phyloP scores from a whole-genome alignment of 106 monocot genomes.

The Dendrobium nobile region DNA sequence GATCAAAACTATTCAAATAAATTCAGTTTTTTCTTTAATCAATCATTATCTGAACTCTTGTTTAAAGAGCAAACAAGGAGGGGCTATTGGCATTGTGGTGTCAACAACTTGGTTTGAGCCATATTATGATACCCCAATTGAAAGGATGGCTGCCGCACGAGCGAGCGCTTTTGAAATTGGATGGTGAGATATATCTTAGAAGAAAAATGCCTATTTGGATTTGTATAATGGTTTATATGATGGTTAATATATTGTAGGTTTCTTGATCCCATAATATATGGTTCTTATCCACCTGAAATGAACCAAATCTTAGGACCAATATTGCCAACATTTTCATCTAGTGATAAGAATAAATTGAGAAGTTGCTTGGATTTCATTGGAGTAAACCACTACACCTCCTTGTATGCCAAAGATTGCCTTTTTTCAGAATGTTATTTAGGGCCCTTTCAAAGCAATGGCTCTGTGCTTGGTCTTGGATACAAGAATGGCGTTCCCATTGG shows the following conservation, averaged over 20 bases:
- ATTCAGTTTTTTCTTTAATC: too few species aligned
- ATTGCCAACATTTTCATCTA: constrained; percentile 27
- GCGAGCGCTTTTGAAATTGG: constrained; percentile 24
- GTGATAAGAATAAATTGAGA: constrained; percentile 19
- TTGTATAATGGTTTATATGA: too few species aligned
- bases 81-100: constrained; percentile 40
- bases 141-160: constrained; percentile 21
- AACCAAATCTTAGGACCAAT: constrained; percentile 21
- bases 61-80: constrained; percentile 39
- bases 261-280: constrained; percentile 40
- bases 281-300: constrained; percentile 48
- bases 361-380: constrained; percentile 45
- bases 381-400: constrained; percentile 44
- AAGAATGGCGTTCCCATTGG: constrained; percentile 37
- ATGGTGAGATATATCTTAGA: constrained; percentile 18
- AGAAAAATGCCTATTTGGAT: not conserved
- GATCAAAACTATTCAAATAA: too few species aligned
- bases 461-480: constrained; percentile 15
- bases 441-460: constrained; percentile 7
- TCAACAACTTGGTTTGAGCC: constrained; percentile 26
- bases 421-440: constrained; percentile 21
- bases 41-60: not conserved
- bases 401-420: constrained; percentile 42
- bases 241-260: not conserved
- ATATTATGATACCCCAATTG: constrained; percentile 14